phyloP scores from a whole-genome alignment of 2,329 filamentous ascomycete species.

The Colletotrichum euphorbiae region DNA sequence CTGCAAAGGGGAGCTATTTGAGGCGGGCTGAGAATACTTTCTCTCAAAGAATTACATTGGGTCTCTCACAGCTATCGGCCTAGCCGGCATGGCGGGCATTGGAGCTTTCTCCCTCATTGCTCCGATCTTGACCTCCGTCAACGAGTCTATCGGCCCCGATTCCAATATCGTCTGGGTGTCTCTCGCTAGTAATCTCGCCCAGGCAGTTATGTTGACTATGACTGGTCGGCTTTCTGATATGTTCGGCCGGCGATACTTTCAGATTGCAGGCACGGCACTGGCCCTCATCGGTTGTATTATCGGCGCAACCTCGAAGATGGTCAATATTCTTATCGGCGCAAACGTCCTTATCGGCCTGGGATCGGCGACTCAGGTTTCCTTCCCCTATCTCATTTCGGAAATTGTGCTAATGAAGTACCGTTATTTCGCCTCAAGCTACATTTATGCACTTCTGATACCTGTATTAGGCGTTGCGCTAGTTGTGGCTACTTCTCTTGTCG shows the following conservation, averaged over 20 bases:
- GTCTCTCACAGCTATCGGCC: not conserved
- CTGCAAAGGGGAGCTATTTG: not conserved
- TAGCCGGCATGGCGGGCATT: not conserved
- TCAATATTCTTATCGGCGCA: slow-evolving; percentile 40
- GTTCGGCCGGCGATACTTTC: not conserved
- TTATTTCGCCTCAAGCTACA: slow-evolving; percentile 25
- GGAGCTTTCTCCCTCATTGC: slow-evolving; percentile 1
- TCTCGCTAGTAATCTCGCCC: slow-evolving; percentile 9
- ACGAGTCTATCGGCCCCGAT: slow-evolving; percentile 6
- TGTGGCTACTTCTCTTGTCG: not conserved
- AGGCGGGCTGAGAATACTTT: not conserved
- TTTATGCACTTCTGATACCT: not conserved
- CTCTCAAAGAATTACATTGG: not conserved
- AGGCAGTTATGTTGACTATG: not conserved
- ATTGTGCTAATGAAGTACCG: slow-evolving; percentile 42
- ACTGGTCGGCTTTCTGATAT: not conserved
- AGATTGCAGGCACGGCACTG: not conserved
- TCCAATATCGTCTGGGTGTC: slow-evolving; percentile 8
- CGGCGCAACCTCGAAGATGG: slow-evolving; percentile 17
- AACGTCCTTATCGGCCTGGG: slow-evolving; percentile 40
- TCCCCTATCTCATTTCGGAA: slow-evolving; percentile 40
- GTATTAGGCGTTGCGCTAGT: not conserved
- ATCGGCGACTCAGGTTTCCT: slow-evolving; percentile 38
- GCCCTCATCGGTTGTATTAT: not conserved
- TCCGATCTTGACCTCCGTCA: not conserved